A percentile compares a stretch with the other conserved stretches of the same genome.
These are phyloP conservation scores for Boletus bicolor DNA, from an alignment of 768 basidiomycete species.

Conservation along the genomic window DNA sequence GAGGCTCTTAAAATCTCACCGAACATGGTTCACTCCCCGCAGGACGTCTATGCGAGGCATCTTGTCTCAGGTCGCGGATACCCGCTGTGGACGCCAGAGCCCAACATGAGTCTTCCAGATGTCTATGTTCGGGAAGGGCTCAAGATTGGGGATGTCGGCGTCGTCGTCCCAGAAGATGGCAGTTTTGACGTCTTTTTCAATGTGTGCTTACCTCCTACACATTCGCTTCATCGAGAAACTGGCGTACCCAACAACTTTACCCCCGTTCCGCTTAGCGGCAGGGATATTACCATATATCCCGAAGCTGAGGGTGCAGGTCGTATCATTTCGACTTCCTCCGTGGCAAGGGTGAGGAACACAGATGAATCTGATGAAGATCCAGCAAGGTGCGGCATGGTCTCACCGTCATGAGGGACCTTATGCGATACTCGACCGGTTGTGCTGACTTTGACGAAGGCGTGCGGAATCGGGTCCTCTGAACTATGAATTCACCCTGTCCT, in stretches of 20 bases:
- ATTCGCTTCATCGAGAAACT: constrained; percentile 11
- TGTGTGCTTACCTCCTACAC: constrained; percentile 28
- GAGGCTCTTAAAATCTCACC: not conserved
- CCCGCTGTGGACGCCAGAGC: constrained; percentile 34
- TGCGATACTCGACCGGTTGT: not conserved
- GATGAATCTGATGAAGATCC: not conserved
- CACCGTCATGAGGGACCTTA: too few species aligned
- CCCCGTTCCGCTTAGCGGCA: constrained; percentile 14
- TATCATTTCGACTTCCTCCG: constrained; percentile 12
- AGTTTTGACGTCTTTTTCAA: constrained; percentile 38
- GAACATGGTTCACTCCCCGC: constrained; percentile 6
- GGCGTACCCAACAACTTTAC: constrained; percentile 28
- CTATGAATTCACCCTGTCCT: constrained; percentile 14
- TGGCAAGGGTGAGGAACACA: constrained; percentile 1
- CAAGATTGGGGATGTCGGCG: constrained; percentile 36
- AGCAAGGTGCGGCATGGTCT: not conserved
- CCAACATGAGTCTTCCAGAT: constrained; percentile 20
- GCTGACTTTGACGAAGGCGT: not conserved
- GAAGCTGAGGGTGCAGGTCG: constrained; percentile 9
- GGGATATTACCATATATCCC: constrained; percentile 8
- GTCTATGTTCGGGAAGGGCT: constrained; percentile 26
- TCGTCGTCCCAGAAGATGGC: constrained; percentile 30
- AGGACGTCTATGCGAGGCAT: constrained; percentile 18
- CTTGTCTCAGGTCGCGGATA: constrained; percentile 26
- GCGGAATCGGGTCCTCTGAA: not conserved